Conservation (phyloP, 1,284 basidiomycete genomes). For the Pseudozyma sp. region DNA sequence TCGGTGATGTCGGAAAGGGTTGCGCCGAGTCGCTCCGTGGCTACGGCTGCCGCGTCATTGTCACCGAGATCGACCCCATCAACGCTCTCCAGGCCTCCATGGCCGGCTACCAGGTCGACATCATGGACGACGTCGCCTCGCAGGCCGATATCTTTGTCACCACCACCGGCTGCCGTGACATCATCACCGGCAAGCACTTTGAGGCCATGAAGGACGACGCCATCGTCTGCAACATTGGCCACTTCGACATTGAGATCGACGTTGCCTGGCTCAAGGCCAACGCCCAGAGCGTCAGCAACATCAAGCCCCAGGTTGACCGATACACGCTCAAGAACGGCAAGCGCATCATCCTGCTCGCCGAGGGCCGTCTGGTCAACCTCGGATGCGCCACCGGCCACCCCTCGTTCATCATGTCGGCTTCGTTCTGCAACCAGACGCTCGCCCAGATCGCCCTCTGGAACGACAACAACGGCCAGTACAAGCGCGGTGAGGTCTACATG, state of each 20-base stretch:
- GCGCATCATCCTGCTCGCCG: conserved; percentile 96
- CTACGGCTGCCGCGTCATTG: conserved; percentile 93
- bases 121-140: conserved; percentile 95
- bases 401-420: conserved; percentile 98
- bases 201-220: conserved; percentile 95
- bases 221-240: conserved; percentile 98
- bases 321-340: conserved; percentile 79
- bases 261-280: conserved; percentile 98
- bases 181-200: conserved; percentile 94
- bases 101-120: conserved; percentile 98
- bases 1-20: conserved; percentile 99
- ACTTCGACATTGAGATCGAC: conserved; percentile 99
- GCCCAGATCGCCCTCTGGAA: conserved; percentile 99
- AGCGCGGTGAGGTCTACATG: conserved; percentile 72
- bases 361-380: conserved; percentile 98
- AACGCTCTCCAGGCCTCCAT: conserved; percentile 99
- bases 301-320: conserved; percentile 99
- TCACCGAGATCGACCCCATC: conserved; percentile 99
- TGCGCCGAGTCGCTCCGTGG: conserved; percentile 97
- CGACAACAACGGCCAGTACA: conserved; percentile 80
- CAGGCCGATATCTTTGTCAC: conserved; percentile 95
- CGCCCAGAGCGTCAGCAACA: conserved; percentile 84
- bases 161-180: conserved; percentile 98
- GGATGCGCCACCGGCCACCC: conserved; percentile 77
- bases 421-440: conserved; percentile 97